Percentiles rank a stretch among this genome's conserved stretches.
Evolutionary conservation across 73 alveolate species (phyloP).

Genomic region (Paramecium caudatum): DNA sequence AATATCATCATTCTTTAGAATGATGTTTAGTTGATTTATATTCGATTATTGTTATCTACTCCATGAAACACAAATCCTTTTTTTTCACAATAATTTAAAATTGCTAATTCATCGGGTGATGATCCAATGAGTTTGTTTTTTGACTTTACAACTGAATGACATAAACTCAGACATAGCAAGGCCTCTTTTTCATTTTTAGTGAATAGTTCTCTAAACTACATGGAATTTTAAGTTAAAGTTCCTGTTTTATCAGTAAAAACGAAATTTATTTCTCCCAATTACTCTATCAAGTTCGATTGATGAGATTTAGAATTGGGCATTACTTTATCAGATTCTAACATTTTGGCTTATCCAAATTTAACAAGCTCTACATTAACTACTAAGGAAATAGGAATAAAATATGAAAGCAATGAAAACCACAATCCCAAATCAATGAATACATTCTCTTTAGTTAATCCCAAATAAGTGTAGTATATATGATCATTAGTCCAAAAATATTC

Average conservation of each 20-base stretch:
- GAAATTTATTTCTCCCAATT: slow-evolving; percentile 92
- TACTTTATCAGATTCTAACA: slow-evolving; percentile 61
- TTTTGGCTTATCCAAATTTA: slow-evolving; percentile 74
- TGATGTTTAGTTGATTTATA: slow-evolving; percentile 76
- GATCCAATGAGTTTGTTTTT: slow-evolving; percentile 79
- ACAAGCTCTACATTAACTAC: slow-evolving; percentile 70
- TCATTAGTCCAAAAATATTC: slow-evolving; percentile 63
- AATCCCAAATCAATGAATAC: slow-evolving; percentile 81
- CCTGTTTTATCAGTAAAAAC: slow-evolving; percentile 98
- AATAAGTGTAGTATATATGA: slow-evolving; percentile 1
- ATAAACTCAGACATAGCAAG: slow-evolving; percentile 73
- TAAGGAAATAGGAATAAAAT: slow-evolving; percentile 73
- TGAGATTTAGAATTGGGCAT: slow-evolving; percentile 82
- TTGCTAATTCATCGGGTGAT: slow-evolving; percentile 87
- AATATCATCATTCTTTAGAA: slow-evolving; percentile 37
- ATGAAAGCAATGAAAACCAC: slow-evolving; percentile 88
- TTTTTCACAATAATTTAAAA: slow-evolving; percentile 81
- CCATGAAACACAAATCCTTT: slow-evolving; percentile 83
- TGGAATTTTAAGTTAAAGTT: slow-evolving; percentile 92
- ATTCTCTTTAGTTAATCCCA: slow-evolving; percentile 28
- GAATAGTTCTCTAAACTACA: slow-evolving; percentile 80
- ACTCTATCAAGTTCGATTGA: slow-evolving; percentile 93
- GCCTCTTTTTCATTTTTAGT: slow-evolving; percentile 73
- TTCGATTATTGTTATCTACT: slow-evolving; percentile 77
- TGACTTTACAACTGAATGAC: slow-evolving; percentile 80